Evolutionary conservation across 768 basidiomycete species (phyloP), one percentile per base, ranked within the genome.

Genomic region (Suillus americanus): DNA sequence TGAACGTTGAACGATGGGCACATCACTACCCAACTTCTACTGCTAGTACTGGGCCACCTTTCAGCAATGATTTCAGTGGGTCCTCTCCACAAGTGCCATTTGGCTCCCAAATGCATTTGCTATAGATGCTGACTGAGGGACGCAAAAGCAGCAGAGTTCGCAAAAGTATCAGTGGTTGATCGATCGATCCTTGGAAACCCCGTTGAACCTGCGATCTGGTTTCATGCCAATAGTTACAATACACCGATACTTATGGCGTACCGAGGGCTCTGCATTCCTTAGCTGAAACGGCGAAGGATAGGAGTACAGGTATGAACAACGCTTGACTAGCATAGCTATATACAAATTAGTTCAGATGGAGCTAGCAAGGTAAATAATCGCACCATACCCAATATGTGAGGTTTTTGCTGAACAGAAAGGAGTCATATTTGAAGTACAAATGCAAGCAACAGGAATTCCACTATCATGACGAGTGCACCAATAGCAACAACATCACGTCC

Each of bases 401-500:
- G 30, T 23, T 41, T 37, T 28, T 33, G 16, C 25, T 5, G 38
- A 38, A 59, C 53, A 41, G 2, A 25, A 20, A 28, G 20, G 40
- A 28, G 9, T 74, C 69, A 80, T 4, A 85, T 65, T 60, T 75
- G 74, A 61, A 91, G 67, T 40, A 94, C 79, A 53, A 94, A 79
- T 1, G 85, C 83, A 9, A 94, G 77, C 50, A 94, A 77, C 0
- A 80, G 85, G 50, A 93, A 74, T 70, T 94, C 91, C 20, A 90
- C 83, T 0, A 78, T 78, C 1, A 84, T 82, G 0, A 93, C 90
- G 2, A 91, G 78, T 16, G 79, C 69, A 0, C 87, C 81, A 8
- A 94, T 84, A 14, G 82, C 78, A 3, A 90, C 64, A 5, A 92
- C 85, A 62, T 89, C 85, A 82, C 89, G 85, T n/a, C 94, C 94